Evolutionary conservation across 495 filamentous ascomycete genomes (phyloP), one percentile per base, ranked within the genome.

Genomic region (Xeromyces bisporus): DNA sequence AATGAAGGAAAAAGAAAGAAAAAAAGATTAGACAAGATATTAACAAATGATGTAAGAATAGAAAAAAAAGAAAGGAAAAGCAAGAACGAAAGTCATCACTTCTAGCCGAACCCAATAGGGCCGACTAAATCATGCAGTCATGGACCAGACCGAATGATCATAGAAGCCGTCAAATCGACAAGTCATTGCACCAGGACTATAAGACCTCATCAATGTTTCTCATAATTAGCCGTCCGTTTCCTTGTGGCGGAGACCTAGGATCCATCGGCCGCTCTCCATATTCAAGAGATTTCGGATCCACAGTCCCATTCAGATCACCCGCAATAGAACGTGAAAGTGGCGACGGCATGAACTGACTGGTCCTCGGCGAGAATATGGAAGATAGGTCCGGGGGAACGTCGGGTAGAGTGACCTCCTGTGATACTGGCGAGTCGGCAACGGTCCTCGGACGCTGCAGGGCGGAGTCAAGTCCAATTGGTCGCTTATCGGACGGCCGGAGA

Each of bases 151-250:
- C n/a, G n/a, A n/a, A n/a, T n/a, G n/a, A n/a, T n/a, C n/a, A n/a
- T n/a, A n/a, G n/a, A n/a, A n/a, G n/a, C n/a, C n/a, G n/a, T n/a
- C n/a, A n/a, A n/a, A n/a, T n/a, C n/a, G n/a, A n/a, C n/a, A n/a
- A n/a, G n/a, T n/a, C n/a, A n/a, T n/a, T n/a, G n/a, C n/a, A 28
- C 26, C 23, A 44, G 35, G 38, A 50, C 58, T 51, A 64, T 31
- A 64, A 42, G 46, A 68, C 57, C 43, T 67, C 64, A 41, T 64
- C 62, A 42, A 68, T 68, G 38, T 50, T 67, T 47, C 64, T 60
- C 51, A 64, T 61, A 33, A 67, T 66, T 31, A 64, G 41, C 12
- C 55, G 50, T 38, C 66, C 64, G 7, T 52, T 52, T 25, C 55
- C 56, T 17, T 49, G 47, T 9, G 55, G 55, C 25, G 64, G 64